Evolutionary conservation across 768 basidiomycete species (phyloP), one percentile per base, ranked within the genome.

Genomic region (Cystofilobasidium ferigula): DNA sequence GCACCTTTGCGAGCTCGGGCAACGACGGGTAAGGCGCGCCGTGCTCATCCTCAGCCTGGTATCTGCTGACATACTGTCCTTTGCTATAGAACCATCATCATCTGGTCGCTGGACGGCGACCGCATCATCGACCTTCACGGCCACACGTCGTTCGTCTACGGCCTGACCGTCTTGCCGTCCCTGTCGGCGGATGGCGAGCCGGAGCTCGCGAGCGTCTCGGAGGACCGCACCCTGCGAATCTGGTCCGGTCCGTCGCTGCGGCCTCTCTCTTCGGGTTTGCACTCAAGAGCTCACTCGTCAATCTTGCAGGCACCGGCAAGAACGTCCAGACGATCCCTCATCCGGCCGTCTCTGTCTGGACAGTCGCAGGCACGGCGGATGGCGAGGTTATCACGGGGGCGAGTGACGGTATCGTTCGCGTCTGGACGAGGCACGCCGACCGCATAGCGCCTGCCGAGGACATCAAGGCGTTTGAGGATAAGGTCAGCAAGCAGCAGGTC

Each of bases 101-200:
- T 95, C 24, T 99, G 93, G 88, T 86, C 88, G 16, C 80, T 90
- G 47, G 86, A 83, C 62, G 88, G 89, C 64, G 88, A 88, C 74
- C 73, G 81, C 54, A 79, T 86, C 62, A 86, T 86, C 73, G 83
- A 85, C 0, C 77, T 98, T n/a, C 85, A 87, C 5, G 95, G 92
- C 0, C 95, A 98, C 75, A 94, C 92, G 1, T 95, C 92, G 26
- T 99, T 97, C 74, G 90, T 98, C 18, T 99, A 98, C 78, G 86
- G 87, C 64, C 75, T 99, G 18, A 83, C 88, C 0, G 82, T 88
- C 24, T 80, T 97, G 24, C 86, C 91, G 1, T 28, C 51, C 1
- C 3, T n/a, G 28, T 30, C 51, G 51, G 28, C 30, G 3, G 51
- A 32, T 20, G 51, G 14, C 16, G 51, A n/a, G 13, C 58, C 58